A percentile compares a stretch with the other conserved stretches of the same genome.
Conservation (phyloP, 805 yeast species). For the Suhomyces faveliae region DNA sequence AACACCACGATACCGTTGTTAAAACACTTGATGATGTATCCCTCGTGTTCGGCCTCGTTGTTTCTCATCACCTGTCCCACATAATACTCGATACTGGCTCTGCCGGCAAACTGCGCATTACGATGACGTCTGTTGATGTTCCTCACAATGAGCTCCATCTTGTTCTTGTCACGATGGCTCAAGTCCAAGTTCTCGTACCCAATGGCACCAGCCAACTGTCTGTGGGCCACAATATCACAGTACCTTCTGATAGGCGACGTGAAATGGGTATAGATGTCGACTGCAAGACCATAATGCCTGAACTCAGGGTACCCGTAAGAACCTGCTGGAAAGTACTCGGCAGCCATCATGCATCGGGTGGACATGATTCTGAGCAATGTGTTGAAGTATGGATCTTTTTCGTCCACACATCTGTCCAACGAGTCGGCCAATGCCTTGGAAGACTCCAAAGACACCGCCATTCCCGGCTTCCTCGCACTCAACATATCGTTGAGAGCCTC, state of each 20-base stretch:
- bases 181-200: slow-evolving; percentile 84
- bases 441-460: slow-evolving; percentile 75
- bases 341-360: slow-evolving; percentile 98
- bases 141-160: slow-evolving; percentile 84
- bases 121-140: slow-evolving; percentile 93
- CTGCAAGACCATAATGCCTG: slow-evolving; percentile 95
- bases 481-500: slow-evolving; percentile 88
- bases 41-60: slow-evolving; percentile 77
- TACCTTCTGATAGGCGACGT: slow-evolving; percentile 98
- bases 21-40: slow-evolving; percentile 88
- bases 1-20: slow-evolving; percentile 92
- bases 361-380: slow-evolving; percentile 94
- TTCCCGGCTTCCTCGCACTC: slow-evolving; percentile 65
- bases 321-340: slow-evolving; percentile 94
- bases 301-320: slow-evolving; percentile 86
- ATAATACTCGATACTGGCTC: slow-evolving; percentile 95
- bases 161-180: slow-evolving; percentile 80
- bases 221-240: slow-evolving; percentile 96
- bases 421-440: slow-evolving; percentile 93
- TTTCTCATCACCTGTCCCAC: slow-evolving; percentile 97
- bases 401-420: slow-evolving; percentile 81
- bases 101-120: slow-evolving; percentile 98
- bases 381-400: slow-evolving; percentile 84
- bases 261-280: slow-evolving; percentile 96
- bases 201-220: slow-evolving; percentile 98